Percentiles rank a stretch among this genome's conserved stretches.
phyloP scores from a whole-genome alignment of 371 early-diverging fungal genomes.

The Apophysomyces ossiformis region DNA sequence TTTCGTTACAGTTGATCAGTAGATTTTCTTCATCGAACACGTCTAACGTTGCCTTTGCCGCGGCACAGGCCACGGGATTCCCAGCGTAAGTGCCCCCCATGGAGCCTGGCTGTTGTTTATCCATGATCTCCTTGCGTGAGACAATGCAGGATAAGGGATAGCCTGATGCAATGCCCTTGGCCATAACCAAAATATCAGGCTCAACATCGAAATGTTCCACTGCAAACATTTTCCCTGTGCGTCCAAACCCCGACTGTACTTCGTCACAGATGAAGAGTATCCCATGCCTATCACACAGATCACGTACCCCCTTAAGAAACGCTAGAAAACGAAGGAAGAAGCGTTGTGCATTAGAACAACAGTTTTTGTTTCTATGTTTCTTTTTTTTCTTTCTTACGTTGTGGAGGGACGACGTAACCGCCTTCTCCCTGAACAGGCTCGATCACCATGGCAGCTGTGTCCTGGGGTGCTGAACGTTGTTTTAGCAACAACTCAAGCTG shows the following conservation, averaged over 20 bases:
- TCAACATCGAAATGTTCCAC: slow-evolving; percentile 45
- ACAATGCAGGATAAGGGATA: slow-evolving; percentile 58
- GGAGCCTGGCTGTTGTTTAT: slow-evolving; percentile 48
- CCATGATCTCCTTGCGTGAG: slow-evolving; percentile 48
- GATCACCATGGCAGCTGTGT: slow-evolving; percentile 64
- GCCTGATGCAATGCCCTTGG: slow-evolving; percentile 61
- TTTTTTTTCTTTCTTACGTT: slow-evolving; percentile 13
- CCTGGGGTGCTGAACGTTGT: slow-evolving; percentile 25
- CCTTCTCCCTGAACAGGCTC: slow-evolving; percentile 80
- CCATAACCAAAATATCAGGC: slow-evolving; percentile 63
- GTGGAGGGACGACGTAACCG: slow-evolving; percentile 63
- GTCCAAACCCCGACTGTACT: slow-evolving; percentile 47
- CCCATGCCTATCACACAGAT: slow-evolving; percentile 61
- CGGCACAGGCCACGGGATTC: slow-evolving; percentile 57
- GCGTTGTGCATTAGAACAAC: background rate
- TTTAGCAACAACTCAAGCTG: slow-evolving; percentile 35
- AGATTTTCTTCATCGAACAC: slow-evolving; percentile 50
- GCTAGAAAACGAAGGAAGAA: slow-evolving; percentile 18
- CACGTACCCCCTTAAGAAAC: slow-evolving; percentile 67
- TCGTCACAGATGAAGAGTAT: slow-evolving; percentile 47
- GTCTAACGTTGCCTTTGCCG: slow-evolving; percentile 52
- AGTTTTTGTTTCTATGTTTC: too few relatives aligned
- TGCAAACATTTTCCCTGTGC: slow-evolving; percentile 53
- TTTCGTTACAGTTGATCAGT: slow-evolving; percentile 45
- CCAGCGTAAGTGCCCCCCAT: slow-evolving; percentile 63